Conservation (phyloP, 2,329 filamentous ascomycete species). For the Beauveria bassiana region DNA sequence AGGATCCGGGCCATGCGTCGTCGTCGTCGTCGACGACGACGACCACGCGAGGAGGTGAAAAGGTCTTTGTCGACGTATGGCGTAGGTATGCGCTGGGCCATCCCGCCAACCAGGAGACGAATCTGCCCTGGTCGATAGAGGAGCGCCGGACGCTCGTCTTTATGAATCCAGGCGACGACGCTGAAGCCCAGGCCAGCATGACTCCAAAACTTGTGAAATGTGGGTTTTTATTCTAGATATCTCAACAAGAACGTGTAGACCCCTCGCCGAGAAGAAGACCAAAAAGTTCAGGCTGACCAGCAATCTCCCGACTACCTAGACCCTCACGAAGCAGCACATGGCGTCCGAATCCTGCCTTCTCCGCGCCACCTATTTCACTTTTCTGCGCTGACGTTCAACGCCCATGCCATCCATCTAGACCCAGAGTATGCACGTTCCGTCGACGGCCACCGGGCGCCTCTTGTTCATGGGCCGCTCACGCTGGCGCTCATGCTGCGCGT, state of each 20-base stretch:
- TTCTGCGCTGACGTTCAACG: conserved; percentile 86
- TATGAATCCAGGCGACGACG: conserved; percentile 23
- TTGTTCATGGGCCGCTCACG: conserved; percentile 83
- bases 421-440: conserved; percentile 56
- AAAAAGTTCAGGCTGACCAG: not conserved
- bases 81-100: conserved; percentile 34
- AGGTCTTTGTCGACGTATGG: conserved; percentile 44
- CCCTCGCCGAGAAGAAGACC: not conserved
- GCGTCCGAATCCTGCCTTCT: conserved; percentile 55
- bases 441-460: conserved; percentile 66
- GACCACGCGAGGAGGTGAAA: conserved; percentile 25
- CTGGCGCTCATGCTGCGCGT: conserved; percentile 69
- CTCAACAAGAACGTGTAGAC: not conserved
- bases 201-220: not conserved
- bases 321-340: conserved; percentile 27
- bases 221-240: not conserved
- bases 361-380: conserved; percentile 76
- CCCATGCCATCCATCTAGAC: conserved; percentile 85
- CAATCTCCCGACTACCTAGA: conserved; percentile 17
- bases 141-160: conserved; percentile 48
- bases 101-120: not conserved
- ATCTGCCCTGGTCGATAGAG: conserved; percentile 26
- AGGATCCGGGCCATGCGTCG: not conserved
- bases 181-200: not conserved
- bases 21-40: too few species aligned